Conservation (phyloP, 345 rosid species). For the Gossypium bickii region DNA sequence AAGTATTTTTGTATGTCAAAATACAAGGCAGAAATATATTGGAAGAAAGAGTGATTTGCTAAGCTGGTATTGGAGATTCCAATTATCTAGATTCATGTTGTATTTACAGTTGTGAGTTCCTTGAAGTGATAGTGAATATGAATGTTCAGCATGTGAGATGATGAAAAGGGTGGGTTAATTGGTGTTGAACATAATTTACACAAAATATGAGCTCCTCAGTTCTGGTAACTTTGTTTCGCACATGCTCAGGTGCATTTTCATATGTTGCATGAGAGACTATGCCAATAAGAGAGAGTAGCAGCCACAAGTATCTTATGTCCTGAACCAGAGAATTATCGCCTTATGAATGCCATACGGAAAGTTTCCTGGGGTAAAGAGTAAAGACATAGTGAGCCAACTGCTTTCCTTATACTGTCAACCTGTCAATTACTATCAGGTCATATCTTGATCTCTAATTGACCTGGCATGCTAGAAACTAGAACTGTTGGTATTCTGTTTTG, state of each 20-base stretch:
- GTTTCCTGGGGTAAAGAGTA: too few relatives aligned
- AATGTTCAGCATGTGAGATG: background rate
- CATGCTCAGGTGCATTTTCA: background rate
- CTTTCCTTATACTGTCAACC: background rate
- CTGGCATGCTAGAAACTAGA: background rate
- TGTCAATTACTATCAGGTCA: background rate
- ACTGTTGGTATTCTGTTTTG: background rate
- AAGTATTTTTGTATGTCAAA: background rate
- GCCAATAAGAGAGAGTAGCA: background rate
- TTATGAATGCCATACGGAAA: too few relatives aligned
- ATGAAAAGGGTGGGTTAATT: background rate
- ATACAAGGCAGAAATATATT: background rate
- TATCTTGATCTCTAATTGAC: slow-evolving; percentile 3
- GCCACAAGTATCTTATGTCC: background rate
- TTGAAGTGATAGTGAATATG: background rate
- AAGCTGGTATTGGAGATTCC: background rate
- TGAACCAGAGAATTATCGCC: too few relatives aligned
- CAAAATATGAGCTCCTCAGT: background rate
- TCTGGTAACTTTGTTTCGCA: background rate
- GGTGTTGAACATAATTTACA: background rate
- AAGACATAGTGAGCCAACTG: too few relatives aligned
- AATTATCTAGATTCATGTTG: background rate
- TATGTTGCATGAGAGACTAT: background rate
- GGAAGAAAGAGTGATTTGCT: background rate
- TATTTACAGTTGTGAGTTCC: background rate